Evolutionary conservation across 768 basidiomycete species (phyloP), one percentile per base, ranked within the genome.

Genomic region (Naganishia friedmannii): DNA sequence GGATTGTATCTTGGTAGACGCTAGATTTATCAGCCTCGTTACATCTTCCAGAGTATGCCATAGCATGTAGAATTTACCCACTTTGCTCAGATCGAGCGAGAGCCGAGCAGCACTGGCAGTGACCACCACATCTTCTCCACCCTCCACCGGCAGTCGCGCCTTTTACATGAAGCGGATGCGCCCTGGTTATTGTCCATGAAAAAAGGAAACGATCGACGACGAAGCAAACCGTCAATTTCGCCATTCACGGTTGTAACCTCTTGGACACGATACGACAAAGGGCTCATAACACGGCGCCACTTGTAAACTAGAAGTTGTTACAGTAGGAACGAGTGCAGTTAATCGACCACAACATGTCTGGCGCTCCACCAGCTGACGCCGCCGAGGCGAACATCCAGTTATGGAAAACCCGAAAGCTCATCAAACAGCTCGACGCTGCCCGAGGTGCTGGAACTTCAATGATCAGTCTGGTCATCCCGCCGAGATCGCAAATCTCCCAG

Each of bases 391-490:
- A 93, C 81, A 94, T 93, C 79, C 74, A 81, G 76, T 75, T 81
- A 71, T 81, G 82, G 94, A 93, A 96, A 84, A 89, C 95, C 83
- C 93, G 94, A 85, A 97, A 96, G 85, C 91, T 98, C 84, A 93
- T 99, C 85, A 93, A 93, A 86, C 93, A 91, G 83, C 88, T 98
- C 83, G 92, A 97, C 81, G 85, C 89, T 60, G 93, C 96, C 70
- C 87, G 92, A 86, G 93, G 93, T 75, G 93, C 92, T 76, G 92
- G 96, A 70, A 99, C 96, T 70, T 95, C 92, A 77, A 98, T 98
- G 95, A 97, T 98, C 84, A 93, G 91, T 82, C 86, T 98, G 73
- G 94, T 97, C 82, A 88, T 97, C 70, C 95, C 95, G 32, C 94
- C 95, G 63, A 93, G 93, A 86, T 82, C 83, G 83, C 95, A 98